These are phyloP conservation scores for Casuarina equisetifolia DNA, from an alignment of 306 rosid genomes.

Conservation along the genomic window DNA sequence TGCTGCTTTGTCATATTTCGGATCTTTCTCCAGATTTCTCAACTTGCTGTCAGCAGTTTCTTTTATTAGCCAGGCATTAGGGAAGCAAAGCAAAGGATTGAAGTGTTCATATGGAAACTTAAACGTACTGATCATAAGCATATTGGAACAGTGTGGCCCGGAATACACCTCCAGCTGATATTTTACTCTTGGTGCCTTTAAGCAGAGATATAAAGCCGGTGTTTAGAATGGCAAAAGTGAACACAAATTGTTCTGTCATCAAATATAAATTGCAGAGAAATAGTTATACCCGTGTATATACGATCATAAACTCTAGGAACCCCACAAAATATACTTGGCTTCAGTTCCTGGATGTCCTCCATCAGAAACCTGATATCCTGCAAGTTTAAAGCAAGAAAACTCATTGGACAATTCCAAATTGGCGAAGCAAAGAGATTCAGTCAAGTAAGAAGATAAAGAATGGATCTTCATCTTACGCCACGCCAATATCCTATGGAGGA, in stretches of 20 bases:
- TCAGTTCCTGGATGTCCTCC: slow-evolving; percentile 78
- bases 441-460: slow-evolving; percentile 4
- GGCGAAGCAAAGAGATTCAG: neutral
- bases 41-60: slow-evolving; percentile 53
- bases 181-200: slow-evolving; percentile 59
- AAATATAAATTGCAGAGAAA: neutral
- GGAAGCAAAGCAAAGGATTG: slow-evolving; percentile 17
- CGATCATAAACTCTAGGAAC: slow-evolving; percentile 93
- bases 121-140: slow-evolving; percentile 82
- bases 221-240: slow-evolving; percentile 17
- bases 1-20: slow-evolving; percentile 73
- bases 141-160: slow-evolving; percentile 59
- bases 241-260: slow-evolving; percentile 1
- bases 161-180: slow-evolving; percentile 66
- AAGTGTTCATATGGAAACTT: slow-evolving; percentile 26
- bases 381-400: slow-evolving; percentile 24
- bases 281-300: slow-evolving; percentile 50
- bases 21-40: slow-evolving; percentile 73
- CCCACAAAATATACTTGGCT: slow-evolving; percentile 81
- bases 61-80: slow-evolving; percentile 35
- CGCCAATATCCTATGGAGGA: slow-evolving; percentile 86
- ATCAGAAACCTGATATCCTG: slow-evolving; percentile 83
- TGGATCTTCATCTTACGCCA: slow-evolving; percentile 57
- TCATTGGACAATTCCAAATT: neutral
- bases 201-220: slow-evolving; percentile 16